A percentile compares a stretch with the other conserved stretches of the same genome.
phyloP scores from a whole-genome alignment of 1,284 basidiomycete genomes.

The Malassezia dermatis region DNA sequence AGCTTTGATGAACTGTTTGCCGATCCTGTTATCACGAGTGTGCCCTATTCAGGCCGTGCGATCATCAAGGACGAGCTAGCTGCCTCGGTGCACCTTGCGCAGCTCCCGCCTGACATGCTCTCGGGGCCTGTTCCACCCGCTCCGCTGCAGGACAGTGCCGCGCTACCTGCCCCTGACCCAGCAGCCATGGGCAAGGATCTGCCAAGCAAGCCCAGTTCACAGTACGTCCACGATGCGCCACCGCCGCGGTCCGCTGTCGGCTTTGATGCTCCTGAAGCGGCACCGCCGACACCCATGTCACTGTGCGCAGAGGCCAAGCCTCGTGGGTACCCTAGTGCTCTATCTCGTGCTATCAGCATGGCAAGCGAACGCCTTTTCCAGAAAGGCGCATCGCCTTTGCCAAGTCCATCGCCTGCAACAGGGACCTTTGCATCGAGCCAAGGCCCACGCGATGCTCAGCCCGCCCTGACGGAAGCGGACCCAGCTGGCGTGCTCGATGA shows the following conservation, averaged over 20 bases:
- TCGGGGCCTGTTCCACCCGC: neutral
- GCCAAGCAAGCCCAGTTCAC: no score
- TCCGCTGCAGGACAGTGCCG: neutral
- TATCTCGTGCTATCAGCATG: constrained; percentile 69
- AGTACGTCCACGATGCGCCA: neutral
- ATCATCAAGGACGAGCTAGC: constrained; percentile 22
- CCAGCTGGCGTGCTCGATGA: constrained; percentile 60
- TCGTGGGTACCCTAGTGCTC: constrained; percentile 27
- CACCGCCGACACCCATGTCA: neutral
- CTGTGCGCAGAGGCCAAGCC: neutral
- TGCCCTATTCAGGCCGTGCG: constrained; percentile 16
- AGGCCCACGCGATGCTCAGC: neutral
- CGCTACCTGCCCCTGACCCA: neutral
- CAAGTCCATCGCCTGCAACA: constrained; percentile 37
- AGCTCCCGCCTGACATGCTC: constrained; percentile 1
- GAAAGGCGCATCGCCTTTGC: neutral
- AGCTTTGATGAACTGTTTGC: constrained; percentile 85
- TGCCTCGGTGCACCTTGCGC: neutral
- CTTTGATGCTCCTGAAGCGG: neutral
- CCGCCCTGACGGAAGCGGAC: constrained; percentile 50
- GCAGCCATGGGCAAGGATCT: neutral
- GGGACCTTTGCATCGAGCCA: neutral
- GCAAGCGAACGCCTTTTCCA: constrained; percentile 87
- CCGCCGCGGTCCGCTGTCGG: neutral
- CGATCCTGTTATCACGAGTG: constrained; percentile 8